phyloP scores from a whole-genome alignment of 2,329 filamentous ascomycete genomes.

The Colletotrichum horii region DNA sequence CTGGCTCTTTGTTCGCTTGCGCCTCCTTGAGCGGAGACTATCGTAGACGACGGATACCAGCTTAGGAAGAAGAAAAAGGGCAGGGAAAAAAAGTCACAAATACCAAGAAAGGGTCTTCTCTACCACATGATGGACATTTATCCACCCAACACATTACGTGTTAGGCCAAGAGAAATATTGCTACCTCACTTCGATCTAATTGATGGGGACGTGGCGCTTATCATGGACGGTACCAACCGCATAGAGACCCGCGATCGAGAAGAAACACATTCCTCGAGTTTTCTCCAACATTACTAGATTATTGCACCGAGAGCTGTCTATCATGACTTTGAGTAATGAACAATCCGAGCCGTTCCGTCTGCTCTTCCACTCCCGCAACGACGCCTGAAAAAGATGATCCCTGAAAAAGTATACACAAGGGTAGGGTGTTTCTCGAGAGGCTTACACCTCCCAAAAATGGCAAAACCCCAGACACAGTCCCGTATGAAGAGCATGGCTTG shows the following conservation, averaged over 20 bases:
- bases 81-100: not conserved
- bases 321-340: constrained; percentile 9
- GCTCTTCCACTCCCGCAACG: not conserved
- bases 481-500: not conserved
- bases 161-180: not conserved
- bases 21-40: not conserved
- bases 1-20: not conserved
- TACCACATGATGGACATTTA: not conserved
- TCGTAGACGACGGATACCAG: not conserved
- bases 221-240: not conserved
- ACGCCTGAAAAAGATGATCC: constrained; percentile 10
- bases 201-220: not conserved
- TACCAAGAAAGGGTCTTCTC: not conserved
- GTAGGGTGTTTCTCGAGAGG: not conserved
- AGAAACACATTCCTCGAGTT: not conserved
- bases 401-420: constrained; percentile 16
- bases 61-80: not conserved
- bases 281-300: constrained; percentile 22
- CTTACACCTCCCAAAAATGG: not conserved
- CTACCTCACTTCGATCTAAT: not conserved
- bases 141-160: not conserved
- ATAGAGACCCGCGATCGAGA: not conserved
- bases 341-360: constrained; percentile 8
- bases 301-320: constrained; percentile 18
- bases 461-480: not conserved